These are phyloP conservation scores for Thalassiosira exigua DNA, from an alignment of 352 stramenopile genomes.

Conservation along the genomic window DNA sequence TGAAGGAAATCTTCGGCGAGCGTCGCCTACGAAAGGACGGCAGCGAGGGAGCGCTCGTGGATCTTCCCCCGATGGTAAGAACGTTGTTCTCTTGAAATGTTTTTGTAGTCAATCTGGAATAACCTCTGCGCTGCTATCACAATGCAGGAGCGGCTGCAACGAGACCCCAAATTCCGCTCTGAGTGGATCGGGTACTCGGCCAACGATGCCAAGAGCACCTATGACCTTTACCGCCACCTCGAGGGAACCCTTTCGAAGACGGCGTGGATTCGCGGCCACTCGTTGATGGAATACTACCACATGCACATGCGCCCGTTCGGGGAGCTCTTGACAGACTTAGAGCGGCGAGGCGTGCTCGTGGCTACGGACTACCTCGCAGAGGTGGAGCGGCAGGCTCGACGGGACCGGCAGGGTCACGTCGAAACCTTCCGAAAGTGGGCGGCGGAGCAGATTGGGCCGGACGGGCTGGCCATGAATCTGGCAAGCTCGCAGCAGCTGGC, in stretches of 20 bases:
- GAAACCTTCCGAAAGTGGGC: conserved; percentile 92
- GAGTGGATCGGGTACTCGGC: conserved; percentile 97
- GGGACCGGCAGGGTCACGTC: conserved; percentile 88
- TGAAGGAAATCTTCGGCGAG: conserved; percentile 96
- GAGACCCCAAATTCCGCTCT: conserved; percentile 85
- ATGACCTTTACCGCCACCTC: conserved; percentile 92
- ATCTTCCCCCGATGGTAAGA: conserved; percentile 85
- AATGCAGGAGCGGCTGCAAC: conserved; percentile 83
- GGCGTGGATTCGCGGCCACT: conserved; percentile 40
- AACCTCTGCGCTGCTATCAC: no score
- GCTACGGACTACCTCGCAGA: conserved; percentile 89
- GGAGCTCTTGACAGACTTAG: conserved; percentile 98
- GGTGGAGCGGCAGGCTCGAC: conserved; percentile 90
- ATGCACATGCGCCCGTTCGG: conserved; percentile 97
- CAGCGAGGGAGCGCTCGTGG: conserved; percentile 86
- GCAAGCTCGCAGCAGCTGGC: conserved; percentile 92
- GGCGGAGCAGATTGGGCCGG: conserved; percentile 88
- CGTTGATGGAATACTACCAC: conserved; percentile 97
- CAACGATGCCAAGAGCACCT: conserved; percentile 97
- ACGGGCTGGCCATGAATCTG: conserved; percentile 95
- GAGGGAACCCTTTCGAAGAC: conserved; percentile 89
- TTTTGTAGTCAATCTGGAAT: no score
- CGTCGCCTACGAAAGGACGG: conserved; percentile 95
- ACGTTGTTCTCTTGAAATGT: no score
- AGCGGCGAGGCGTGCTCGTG: conserved; percentile 88